A percentile compares a stretch with the other conserved stretches of the same genome.
These are phyloP conservation scores for Clavispora vitiphila DNA, from an alignment of 805 yeast genomes.

Conservation along the genomic window DNA sequence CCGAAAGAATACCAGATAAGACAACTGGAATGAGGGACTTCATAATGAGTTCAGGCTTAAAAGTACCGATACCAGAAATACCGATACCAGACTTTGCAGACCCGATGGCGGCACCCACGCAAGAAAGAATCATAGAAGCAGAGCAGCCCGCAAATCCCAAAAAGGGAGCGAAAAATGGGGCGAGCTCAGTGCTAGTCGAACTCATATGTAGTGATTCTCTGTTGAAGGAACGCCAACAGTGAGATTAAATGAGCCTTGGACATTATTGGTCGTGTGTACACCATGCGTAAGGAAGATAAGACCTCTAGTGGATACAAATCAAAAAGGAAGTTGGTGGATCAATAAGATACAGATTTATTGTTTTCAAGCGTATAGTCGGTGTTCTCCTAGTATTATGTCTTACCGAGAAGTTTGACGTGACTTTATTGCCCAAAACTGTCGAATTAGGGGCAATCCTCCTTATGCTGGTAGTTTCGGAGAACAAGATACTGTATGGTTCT, in stretches of 20 bases:
- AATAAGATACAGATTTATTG: too few species aligned
- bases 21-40: conserved; percentile 94
- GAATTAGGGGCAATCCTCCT: too few species aligned
- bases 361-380: too few species aligned
- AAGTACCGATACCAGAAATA: conserved; percentile 96
- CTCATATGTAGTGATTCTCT: conserved; percentile 7
- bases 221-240: not conserved
- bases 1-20: conserved; percentile 96
- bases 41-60: conserved; percentile 96
- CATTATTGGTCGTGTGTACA: conserved; percentile 1
- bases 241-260: not conserved
- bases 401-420: too few species aligned
- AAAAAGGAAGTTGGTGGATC: too few species aligned
- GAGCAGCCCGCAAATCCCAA: conserved; percentile 98
- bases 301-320: not conserved
- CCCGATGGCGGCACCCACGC: conserved; percentile 98
- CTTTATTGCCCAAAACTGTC: too few species aligned
- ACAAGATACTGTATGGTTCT: too few species aligned
- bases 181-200: conserved; percentile 51
- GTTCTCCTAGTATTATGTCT: too few species aligned
- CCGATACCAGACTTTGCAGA: conserved; percentile 98
- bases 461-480: too few species aligned
- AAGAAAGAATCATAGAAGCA: conserved; percentile 82
- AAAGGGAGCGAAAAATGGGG: conserved; percentile 94
- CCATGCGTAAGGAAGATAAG: not conserved